phyloP scores from a whole-genome alignment of 495 filamentous ascomycete species.

The Penicillium atrosanguineum region DNA sequence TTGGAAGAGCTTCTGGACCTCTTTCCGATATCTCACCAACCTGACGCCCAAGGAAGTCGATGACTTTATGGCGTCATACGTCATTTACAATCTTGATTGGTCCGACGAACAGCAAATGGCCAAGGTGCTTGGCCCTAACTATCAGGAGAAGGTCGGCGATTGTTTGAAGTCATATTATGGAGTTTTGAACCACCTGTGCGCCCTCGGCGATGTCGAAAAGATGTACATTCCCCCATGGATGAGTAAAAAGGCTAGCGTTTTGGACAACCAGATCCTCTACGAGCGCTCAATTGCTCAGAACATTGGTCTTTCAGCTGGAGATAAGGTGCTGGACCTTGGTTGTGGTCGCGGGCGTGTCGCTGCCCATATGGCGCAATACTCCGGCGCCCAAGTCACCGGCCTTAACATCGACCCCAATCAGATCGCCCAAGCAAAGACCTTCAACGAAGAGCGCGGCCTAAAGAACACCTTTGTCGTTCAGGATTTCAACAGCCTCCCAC shows the following conservation, averaged over 20 bases:
- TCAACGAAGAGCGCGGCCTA: constrained; percentile 49
- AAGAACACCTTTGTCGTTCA: constrained; percentile 53
- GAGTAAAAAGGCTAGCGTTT: constrained; percentile 53
- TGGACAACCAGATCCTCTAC: constrained; percentile 56
- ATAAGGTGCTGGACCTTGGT: constrained; percentile 57
- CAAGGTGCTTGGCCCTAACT: constrained; percentile 54
- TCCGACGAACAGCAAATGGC: constrained; percentile 57
- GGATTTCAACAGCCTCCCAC: constrained; percentile 58
- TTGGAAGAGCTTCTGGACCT: constrained; percentile 52
- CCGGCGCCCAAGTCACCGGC: constrained; percentile 56
- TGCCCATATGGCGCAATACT: constrained; percentile 57
- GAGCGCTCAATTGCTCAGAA: constrained; percentile 55
- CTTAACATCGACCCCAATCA: constrained; percentile 64
- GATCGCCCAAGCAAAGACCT: constrained; percentile 53
- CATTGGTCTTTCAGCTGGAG: constrained; percentile 49
- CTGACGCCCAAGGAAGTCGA: constrained; percentile 59
- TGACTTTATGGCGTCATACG: constrained; percentile 65
- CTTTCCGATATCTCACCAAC: constrained; percentile 56
- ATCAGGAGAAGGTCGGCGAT: constrained; percentile 57
- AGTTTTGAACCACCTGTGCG: constrained; percentile 63
- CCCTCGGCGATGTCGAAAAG: constrained; percentile 65
- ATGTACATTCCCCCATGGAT: constrained; percentile 67
- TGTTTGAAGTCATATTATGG: constrained; percentile 61
- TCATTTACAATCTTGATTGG: constrained; percentile 67
- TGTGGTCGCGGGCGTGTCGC: constrained; percentile 61